A percentile compares a stretch with the other conserved stretches of the same genome.
Conservation (phyloP, 148 eudicot species). For the Rhododendron kiyosumense region DNA sequence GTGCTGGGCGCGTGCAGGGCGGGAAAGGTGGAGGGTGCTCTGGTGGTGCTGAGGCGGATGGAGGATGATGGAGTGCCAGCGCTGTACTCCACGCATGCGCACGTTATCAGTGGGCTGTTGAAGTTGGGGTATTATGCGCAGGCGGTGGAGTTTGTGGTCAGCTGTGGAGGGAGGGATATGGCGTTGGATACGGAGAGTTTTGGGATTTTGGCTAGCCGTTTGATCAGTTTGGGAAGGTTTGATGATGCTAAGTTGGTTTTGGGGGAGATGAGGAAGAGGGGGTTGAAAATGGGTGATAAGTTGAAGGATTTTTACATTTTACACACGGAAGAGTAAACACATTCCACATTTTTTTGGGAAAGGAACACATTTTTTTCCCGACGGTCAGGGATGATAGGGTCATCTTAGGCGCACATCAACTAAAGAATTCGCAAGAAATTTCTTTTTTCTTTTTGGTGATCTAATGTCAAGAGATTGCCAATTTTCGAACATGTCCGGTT, state of each 20-base stretch:
- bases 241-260: constrained; percentile 46
- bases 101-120: constrained; percentile 40
- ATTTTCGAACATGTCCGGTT: no score
- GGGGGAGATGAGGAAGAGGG: constrained; percentile 43
- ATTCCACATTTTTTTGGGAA: no score
- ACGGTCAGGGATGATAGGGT: no score
- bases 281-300: constrained; percentile 26
- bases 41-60: constrained; percentile 44
- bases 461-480: no score
- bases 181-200: constrained; percentile 38
- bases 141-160: constrained; percentile 54
- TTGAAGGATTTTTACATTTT: constrained; percentile 27
- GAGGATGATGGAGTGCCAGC: constrained; percentile 33
- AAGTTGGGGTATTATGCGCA: constrained; percentile 35
- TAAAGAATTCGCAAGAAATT: no score
- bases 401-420: no score
- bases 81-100: constrained; percentile 37
- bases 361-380: no score
- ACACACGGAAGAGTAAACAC: no score
- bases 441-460: no score
- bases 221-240: constrained; percentile 34
- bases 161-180: constrained; percentile 35
- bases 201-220: constrained; percentile 38
- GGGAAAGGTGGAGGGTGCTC: constrained; percentile 51
- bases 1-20: constrained; percentile 62